Evolutionary conservation across 164 flowering plant genomes (phyloP).

Genomic region (Magnolia sinica): DNA sequence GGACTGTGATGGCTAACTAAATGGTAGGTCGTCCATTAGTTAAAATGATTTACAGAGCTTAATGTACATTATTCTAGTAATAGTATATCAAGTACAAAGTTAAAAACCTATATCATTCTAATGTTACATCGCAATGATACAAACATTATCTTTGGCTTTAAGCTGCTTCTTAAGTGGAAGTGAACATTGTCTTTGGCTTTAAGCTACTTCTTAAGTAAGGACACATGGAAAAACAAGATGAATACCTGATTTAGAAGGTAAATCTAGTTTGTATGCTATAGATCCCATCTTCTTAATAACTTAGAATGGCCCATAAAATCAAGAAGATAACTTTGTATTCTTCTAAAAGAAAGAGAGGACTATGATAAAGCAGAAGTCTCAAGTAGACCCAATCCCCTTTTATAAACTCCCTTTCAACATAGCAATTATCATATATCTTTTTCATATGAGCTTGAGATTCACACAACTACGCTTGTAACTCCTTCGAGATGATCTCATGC

Average conservation of each 20-base stretch:
- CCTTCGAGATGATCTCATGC: neutral
- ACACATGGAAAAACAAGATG: neutral
- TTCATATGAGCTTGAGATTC: neutral
- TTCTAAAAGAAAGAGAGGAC: neutral
- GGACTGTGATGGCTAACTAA: too few relatives aligned
- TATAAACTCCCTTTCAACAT: neutral
- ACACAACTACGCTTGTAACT: neutral
- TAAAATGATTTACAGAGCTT: too few relatives aligned
- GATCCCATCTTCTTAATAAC: neutral
- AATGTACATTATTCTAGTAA: too few relatives aligned
- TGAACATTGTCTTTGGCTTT: slow-evolving; percentile 3
- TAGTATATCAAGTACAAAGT: too few relatives aligned
- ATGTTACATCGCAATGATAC: too few relatives aligned
- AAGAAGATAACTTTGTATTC: neutral
- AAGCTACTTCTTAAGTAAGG: slow-evolving; percentile 1
- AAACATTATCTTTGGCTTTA: too few relatives aligned
- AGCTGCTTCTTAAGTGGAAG: too few relatives aligned
- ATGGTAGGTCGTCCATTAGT: too few relatives aligned
- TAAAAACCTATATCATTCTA: too few relatives aligned
- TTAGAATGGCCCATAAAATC: neutral
- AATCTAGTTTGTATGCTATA: neutral
- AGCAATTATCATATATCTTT: neutral
- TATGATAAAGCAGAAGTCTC: neutral
- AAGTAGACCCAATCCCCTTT: neutral
- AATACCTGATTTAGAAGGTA: neutral